Conservation (phyloP, 2,329 filamentous ascomycete species). For the Verticillium dahliae region DNA sequence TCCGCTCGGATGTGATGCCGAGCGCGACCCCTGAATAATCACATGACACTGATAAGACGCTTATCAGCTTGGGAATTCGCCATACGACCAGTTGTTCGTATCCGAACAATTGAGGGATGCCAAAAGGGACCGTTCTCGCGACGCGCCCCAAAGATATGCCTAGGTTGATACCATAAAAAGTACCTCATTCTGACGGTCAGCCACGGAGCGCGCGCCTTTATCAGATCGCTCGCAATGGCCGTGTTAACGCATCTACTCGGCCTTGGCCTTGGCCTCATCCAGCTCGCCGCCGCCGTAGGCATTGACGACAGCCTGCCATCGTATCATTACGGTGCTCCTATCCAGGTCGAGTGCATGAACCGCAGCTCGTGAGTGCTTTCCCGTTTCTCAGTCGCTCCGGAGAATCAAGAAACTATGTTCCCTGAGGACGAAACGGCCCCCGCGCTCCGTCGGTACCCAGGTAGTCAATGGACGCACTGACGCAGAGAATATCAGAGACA, state of each 20-base stretch:
- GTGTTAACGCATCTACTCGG: background rate
- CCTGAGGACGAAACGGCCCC: no score
- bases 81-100: background rate
- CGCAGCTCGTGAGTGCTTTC: constrained; percentile 56
- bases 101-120: background rate
- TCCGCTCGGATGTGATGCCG: background rate
- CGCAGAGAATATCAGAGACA: constrained; percentile 52
- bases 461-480: background rate
- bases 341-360: constrained; percentile 68
- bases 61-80: background rate
- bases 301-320: constrained; percentile 45
- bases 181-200: background rate
- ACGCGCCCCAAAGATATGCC: background rate
- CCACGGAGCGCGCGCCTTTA: background rate
- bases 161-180: background rate
- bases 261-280: constrained; percentile 4
- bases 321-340: constrained; percentile 60
- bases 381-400: no score
- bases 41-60: background rate
- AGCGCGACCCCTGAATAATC: background rate
- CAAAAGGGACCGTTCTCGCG: background rate
- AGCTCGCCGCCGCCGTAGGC: constrained; percentile 17
- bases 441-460: no score
- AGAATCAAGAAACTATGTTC: no score
- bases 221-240: background rate